phyloP scores from a whole-genome alignment of 345 rosid genomes.

The Eucalyptus erythrocorys region DNA sequence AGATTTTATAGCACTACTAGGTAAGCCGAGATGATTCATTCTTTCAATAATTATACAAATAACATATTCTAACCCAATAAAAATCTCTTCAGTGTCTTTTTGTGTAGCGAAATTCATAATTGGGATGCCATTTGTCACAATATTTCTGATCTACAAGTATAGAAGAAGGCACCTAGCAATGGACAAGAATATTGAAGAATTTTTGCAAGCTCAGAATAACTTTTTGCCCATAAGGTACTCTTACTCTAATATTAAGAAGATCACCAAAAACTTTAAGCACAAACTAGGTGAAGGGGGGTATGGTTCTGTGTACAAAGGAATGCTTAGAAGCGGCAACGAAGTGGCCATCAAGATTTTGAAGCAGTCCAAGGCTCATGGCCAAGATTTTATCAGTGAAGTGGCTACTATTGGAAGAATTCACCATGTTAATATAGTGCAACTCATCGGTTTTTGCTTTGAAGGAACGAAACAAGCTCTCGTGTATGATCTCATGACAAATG shows the following conservation, averaged over 20 bases:
- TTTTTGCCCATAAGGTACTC: not conserved
- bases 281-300: not conserved
- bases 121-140: not conserved
- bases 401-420: too few species aligned
- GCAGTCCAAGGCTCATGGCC: too few species aligned
- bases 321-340: too few species aligned
- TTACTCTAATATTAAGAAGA: not conserved
- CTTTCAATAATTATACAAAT: not conserved
- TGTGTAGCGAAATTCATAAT: not conserved
- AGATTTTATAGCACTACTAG: not conserved
- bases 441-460: too few species aligned
- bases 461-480: too few species aligned
- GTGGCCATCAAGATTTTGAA: too few species aligned
- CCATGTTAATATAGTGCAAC: too few species aligned
- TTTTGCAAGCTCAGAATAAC: not conserved
- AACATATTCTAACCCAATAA: too few species aligned
- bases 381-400: too few species aligned
- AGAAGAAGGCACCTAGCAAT: not conserved
- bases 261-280: not conserved
- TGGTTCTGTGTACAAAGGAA: too few species aligned
- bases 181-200: not conserved
- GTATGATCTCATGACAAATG: too few species aligned
- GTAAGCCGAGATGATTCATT: not conserved
- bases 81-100: not conserved
- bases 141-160: not conserved